Percentiles rank a stretch among this genome's conserved stretches.
Conservation (phyloP, 2,329 filamentous ascomycete genomes). For the Ophiostoma montium region DNA sequence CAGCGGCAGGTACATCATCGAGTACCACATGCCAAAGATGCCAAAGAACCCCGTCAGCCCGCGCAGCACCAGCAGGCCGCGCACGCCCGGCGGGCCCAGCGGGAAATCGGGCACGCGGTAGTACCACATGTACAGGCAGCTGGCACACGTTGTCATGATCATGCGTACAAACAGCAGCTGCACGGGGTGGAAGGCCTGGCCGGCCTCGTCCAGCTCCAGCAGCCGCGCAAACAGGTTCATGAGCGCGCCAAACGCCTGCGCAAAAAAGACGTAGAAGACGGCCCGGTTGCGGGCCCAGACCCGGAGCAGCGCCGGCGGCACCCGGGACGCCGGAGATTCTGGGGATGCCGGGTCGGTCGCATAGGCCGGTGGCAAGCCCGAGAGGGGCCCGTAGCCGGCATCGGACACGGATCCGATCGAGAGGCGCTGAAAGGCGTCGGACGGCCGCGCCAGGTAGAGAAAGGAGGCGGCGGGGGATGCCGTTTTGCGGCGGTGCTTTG, state of each 20-base stretch:
- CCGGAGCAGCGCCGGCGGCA: slow-evolving; percentile 13
- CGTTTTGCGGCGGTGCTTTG: slow-evolving; percentile 4
- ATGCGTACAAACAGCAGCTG: slow-evolving; percentile 75
- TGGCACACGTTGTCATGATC: slow-evolving; percentile 53
- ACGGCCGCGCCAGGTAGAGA: slow-evolving; percentile 9
- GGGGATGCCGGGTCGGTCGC: slow-evolving; percentile 7
- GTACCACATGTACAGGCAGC: slow-evolving; percentile 61
- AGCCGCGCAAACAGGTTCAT: slow-evolving; percentile 77
- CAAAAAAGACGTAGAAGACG: slow-evolving; percentile 54
- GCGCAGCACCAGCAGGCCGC: slow-evolving; percentile 44
- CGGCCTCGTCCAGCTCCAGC: slow-evolving; percentile 52
- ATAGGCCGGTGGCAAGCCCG: slow-evolving; percentile 15
- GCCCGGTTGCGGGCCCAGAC: slow-evolving; percentile 57
- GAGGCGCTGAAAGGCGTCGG: slow-evolving; percentile 22
- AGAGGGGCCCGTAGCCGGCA: slow-evolving; percentile 14
- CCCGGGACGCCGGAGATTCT: slow-evolving; percentile 11
- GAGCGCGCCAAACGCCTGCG: slow-evolving; percentile 67
- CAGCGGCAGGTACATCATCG: slow-evolving; percentile 61
- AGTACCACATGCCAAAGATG: slow-evolving; percentile 60
- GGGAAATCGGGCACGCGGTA: slow-evolving; percentile 53
- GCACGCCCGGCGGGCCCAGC: slow-evolving; percentile 51
- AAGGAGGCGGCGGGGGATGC: not conserved
- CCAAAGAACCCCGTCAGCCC: slow-evolving; percentile 37
- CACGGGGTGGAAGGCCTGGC: slow-evolving; percentile 63
- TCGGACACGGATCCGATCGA: slow-evolving; percentile 30